A percentile compares a stretch with the other conserved stretches of the same genome.
phyloP scores from a whole-genome alignment of 768 basidiomycete species.

The Filobasidium wieringae region DNA sequence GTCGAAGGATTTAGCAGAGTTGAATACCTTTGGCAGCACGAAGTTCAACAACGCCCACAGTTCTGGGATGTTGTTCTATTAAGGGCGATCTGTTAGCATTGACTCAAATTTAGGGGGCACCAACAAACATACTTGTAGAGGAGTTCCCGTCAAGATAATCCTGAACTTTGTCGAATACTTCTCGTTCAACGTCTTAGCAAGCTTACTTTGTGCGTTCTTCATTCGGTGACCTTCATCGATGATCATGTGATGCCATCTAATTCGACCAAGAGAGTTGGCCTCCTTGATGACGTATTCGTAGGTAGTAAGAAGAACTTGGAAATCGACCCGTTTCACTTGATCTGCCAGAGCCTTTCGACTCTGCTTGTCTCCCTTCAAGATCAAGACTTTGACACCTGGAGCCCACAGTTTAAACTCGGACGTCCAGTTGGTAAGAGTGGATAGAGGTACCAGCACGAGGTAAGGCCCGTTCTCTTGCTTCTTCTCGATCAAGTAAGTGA shows the following conservation, averaged over 20 bases:
- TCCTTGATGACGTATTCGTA: slow-evolving; percentile 99
- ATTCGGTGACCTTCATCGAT: slow-evolving; percentile 97
- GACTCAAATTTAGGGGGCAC: slow-evolving; percentile 40
- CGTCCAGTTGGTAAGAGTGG: slow-evolving; percentile 94
- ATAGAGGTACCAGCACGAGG: slow-evolving; percentile 87
- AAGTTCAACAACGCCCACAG: slow-evolving; percentile 44
- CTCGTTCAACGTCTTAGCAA: slow-evolving; percentile 75
- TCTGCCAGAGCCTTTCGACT: slow-evolving; percentile 66
- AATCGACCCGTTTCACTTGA: slow-evolving; percentile 60
- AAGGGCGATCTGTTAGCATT: slow-evolving; percentile 23
- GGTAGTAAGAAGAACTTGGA: slow-evolving; percentile 85
- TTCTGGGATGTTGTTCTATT: slow-evolving; percentile 39
- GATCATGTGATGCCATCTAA: slow-evolving; percentile 96
- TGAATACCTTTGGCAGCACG: slow-evolving; percentile 80
- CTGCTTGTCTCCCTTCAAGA: slow-evolving; percentile 84
- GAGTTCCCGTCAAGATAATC: slow-evolving; percentile 89
- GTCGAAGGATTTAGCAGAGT: slow-evolving; percentile 97
- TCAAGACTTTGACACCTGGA: slow-evolving; percentile 60
- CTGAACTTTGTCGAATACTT: slow-evolving; percentile 88
- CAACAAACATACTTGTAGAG: slow-evolving; percentile 56
- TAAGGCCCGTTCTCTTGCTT: slow-evolving; percentile 89
- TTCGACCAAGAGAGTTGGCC: slow-evolving; percentile 72
- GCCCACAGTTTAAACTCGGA: slow-evolving; percentile 98
- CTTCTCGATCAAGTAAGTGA: slow-evolving; percentile 81
- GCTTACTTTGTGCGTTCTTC: slow-evolving; percentile 88